Conservation (phyloP, 768 basidiomycete genomes). For the Lactarius tabidus region DNA sequence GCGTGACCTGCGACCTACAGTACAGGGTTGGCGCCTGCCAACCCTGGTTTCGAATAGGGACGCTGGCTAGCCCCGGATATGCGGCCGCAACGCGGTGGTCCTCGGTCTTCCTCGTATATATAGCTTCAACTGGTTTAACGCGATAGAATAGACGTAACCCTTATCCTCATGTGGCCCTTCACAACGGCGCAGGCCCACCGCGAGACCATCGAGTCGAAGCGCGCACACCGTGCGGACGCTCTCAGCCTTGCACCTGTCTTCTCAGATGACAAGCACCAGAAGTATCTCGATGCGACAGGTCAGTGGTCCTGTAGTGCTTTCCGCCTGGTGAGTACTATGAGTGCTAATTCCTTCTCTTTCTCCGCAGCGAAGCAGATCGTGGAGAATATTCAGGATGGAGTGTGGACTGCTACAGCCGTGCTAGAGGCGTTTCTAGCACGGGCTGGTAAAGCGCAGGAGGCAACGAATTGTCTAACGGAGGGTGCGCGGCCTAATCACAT, state of each 20-base stretch:
- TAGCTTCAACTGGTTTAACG: neutral
- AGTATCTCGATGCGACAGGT: slow-evolving; percentile 49
- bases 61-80: neutral
- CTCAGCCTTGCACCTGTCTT: slow-evolving; percentile 20
- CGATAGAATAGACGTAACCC: neutral
- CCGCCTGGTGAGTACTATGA: too few relatives aligned
- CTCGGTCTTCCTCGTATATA: neutral
- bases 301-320: neutral
- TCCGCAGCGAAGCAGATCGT: slow-evolving; percentile 43
- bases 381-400: slow-evolving; percentile 34
- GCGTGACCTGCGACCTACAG: too few relatives aligned
- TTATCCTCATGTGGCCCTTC: slow-evolving; percentile 7
- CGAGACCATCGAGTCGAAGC: slow-evolving; percentile 21
- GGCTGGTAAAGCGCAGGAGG: slow-evolving; percentile 52
- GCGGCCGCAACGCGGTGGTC: neutral
- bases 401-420: slow-evolving; percentile 47
- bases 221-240: slow-evolving; percentile 24
- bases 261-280: slow-evolving; percentile 14
- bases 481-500: slow-evolving; percentile 36
- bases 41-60: too few relatives aligned
- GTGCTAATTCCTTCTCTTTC: neutral
- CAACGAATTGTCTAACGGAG: slow-evolving; percentile 79
- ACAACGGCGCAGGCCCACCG: neutral
- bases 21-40: neutral
- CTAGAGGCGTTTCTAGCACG: slow-evolving; percentile 43